These are phyloP conservation scores for Epichloe glyceriae DNA, from an alignment of 2,329 filamentous ascomycete species.

Conservation along the genomic window DNA sequence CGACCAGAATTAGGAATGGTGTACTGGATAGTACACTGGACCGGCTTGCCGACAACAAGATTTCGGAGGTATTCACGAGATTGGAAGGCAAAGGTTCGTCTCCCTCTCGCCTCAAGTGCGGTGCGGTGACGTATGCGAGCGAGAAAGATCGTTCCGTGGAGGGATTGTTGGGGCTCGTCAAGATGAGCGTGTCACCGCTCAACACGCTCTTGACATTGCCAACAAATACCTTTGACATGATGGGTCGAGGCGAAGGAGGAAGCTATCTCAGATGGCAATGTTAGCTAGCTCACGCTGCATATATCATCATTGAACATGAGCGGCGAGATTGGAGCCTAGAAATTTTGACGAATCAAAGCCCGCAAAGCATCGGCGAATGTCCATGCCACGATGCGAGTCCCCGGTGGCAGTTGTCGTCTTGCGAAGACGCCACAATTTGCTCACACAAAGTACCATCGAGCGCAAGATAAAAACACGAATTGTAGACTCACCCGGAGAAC, in stretches of 20 bases:
- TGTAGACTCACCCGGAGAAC: background rate
- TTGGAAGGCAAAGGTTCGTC: constrained; percentile 86
- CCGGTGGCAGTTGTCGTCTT: background rate
- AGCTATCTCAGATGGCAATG: background rate
- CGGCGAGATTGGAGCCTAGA: no score
- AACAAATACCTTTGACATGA: constrained; percentile 42
- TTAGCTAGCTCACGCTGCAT: background rate
- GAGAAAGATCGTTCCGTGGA: constrained; percentile 75
- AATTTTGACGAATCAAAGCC: background rate
- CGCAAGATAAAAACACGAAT: background rate
- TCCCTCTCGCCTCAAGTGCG: constrained; percentile 73
- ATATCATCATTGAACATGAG: no score
- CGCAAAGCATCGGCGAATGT: background rate
- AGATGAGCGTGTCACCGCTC: constrained; percentile 82
- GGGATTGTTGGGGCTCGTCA: constrained; percentile 71
- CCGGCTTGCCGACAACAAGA: constrained; percentile 69
- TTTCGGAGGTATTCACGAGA: constrained; percentile 87
- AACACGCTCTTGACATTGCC: constrained; percentile 85
- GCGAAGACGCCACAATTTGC: background rate
- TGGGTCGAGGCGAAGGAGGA: constrained; percentile 15
- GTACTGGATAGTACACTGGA: constrained; percentile 79
- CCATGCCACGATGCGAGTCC: background rate
- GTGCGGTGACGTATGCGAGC: constrained; percentile 83
- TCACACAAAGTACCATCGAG: background rate
- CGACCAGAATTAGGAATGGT: constrained; percentile 72